Evolutionary conservation across 2,329 filamentous ascomycete species (phyloP).

Genomic region (Pezicula neosporulosa): DNA sequence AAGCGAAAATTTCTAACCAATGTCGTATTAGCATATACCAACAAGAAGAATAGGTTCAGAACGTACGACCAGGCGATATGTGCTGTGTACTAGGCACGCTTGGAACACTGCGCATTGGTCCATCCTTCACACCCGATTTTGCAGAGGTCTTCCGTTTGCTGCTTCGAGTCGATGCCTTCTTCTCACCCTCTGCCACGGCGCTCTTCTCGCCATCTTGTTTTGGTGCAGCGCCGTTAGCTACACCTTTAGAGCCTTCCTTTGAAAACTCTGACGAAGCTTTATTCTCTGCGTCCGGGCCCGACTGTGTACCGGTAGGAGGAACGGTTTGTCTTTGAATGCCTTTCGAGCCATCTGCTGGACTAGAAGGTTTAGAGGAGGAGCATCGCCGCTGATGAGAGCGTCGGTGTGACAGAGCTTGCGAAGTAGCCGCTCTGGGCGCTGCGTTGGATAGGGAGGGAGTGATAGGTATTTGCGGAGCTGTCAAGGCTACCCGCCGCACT

Average conservation of each 20-base stretch:
- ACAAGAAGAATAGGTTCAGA: not conserved
- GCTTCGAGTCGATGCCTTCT: slow-evolving; percentile 42
- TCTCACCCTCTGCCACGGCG: slow-evolving; percentile 32
- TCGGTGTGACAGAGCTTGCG: slow-evolving; percentile 24
- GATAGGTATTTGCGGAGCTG: slow-evolving; percentile 22
- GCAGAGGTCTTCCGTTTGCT: slow-evolving; percentile 52
- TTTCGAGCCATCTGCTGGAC: slow-evolving; percentile 30
- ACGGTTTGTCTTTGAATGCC: slow-evolving; percentile 8
- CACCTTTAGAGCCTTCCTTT: slow-evolving; percentile 18
- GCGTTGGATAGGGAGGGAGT: slow-evolving; percentile 17
- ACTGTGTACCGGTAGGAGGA: slow-evolving; percentile 15
- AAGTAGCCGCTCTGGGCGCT: slow-evolving; percentile 20
- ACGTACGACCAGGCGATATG: slow-evolving; percentile 60
- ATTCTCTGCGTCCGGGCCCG: slow-evolving; percentile 15
- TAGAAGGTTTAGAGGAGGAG: slow-evolving; percentile 35
- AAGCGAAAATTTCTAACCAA: slow-evolving; percentile 73
- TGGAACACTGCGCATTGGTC: slow-evolving; percentile 56
- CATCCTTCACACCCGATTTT: slow-evolving; percentile 33
- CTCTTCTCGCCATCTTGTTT: slow-evolving; percentile 23
- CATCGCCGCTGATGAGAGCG: slow-evolving; percentile 26
- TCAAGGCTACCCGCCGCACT: slow-evolving; percentile 24
- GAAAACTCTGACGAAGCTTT: slow-evolving; percentile 19
- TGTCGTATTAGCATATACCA: not conserved
- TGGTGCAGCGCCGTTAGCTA: slow-evolving; percentile 18
- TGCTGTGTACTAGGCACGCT: slow-evolving; percentile 74